Evolutionary conservation across 306 rosid genomes (phyloP), one percentile per base, ranked within the genome.

Genomic region (Trifolium pratense): DNA sequence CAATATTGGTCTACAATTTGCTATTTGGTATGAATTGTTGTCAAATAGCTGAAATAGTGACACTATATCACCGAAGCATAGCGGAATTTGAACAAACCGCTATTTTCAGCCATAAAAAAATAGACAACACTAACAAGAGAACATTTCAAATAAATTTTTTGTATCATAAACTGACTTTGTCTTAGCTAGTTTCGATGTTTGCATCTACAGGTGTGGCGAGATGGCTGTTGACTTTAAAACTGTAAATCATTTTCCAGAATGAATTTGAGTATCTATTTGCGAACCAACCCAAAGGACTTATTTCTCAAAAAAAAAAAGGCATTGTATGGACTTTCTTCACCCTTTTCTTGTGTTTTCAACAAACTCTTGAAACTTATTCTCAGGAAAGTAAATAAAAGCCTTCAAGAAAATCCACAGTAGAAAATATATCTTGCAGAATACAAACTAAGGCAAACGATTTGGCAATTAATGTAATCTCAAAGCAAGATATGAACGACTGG

Each of bases 131-230:
- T 53, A 20, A 53, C 31, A 20, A 59, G 5, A 68, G 66, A 36
- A 31, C 18, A 43, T 61, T 68, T 53, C 74, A 43, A 73, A 66
- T 36, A 64, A 64, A 17, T 62, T 49, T 55, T 36, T 25, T 4
- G 4, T 4, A 29, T 52, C 51, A 18, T 37, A 20, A 51, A 56
- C 34, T 25, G 57, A 63, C 51, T 55, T 43, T 26, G 69, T 52
- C 43, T 70, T 8, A 9, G 34, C 40, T 26, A 20, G 40, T 78
- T 51, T 26, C 7, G 66, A 34, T 66, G 58, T 58, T 71, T 49
- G 36, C 11, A 42, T 7, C 6, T 52, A 34, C 37, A 45, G 36
- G 40, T 18, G 49, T 40, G 40, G n/a, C 21, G 9, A 52, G 14
- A 42, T 45, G 29, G 16, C 15, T 21, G 45, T 20, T 23, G 13